A percentile compares a stretch with the other conserved stretches of the same genome.
phyloP scores from a whole-genome alignment of 1,284 basidiomycete species.

The Fomitopsis palustris region DNA sequence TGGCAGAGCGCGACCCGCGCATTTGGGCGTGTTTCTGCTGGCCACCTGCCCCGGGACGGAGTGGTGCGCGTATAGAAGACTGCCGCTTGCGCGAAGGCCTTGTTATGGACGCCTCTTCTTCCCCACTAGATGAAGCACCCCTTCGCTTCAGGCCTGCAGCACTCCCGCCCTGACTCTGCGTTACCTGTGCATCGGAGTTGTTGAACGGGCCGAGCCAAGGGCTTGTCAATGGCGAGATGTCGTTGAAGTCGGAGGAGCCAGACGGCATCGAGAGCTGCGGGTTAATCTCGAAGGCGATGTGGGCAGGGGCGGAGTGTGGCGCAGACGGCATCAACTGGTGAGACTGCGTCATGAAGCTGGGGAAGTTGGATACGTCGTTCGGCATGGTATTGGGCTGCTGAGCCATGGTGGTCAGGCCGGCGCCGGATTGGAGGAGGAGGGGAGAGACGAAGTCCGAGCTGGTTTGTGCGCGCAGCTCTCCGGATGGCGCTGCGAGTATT shows the following conservation, averaged over 20 bases:
- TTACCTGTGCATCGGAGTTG: slow-evolving; percentile 22
- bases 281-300: slow-evolving; percentile 52
- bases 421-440: slow-evolving; percentile 44
- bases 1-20: slow-evolving; percentile 54
- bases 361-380: slow-evolving; percentile 15
- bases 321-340: slow-evolving; percentile 29
- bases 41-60: slow-evolving; percentile 8
- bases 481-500: slow-evolving; percentile 46
- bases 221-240: slow-evolving; percentile 72
- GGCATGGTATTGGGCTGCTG: slow-evolving; percentile 30
- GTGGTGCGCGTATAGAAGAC: slow-evolving; percentile 14
- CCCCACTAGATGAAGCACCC: slow-evolving; percentile 30
- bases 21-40: slow-evolving; percentile 12
- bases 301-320: slow-evolving; percentile 56
- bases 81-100: slow-evolving; percentile 49
- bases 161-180: slow-evolving; percentile 6
- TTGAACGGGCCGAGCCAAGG: slow-evolving; percentile 64
- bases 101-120: slow-evolving; percentile 25
- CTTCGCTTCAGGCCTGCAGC: slow-evolving; percentile 27
- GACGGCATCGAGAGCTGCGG: slow-evolving; percentile 30
- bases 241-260: slow-evolving; percentile 46
- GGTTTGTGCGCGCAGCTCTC: slow-evolving; percentile 61
- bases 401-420: slow-evolving; percentile 2
- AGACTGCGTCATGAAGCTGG: slow-evolving; percentile 21
- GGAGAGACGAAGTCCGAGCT: slow-evolving; percentile 61